Conservation (phyloP, 2,329 filamentous ascomycete genomes). For the Phaeomoniella chlamydospora region DNA sequence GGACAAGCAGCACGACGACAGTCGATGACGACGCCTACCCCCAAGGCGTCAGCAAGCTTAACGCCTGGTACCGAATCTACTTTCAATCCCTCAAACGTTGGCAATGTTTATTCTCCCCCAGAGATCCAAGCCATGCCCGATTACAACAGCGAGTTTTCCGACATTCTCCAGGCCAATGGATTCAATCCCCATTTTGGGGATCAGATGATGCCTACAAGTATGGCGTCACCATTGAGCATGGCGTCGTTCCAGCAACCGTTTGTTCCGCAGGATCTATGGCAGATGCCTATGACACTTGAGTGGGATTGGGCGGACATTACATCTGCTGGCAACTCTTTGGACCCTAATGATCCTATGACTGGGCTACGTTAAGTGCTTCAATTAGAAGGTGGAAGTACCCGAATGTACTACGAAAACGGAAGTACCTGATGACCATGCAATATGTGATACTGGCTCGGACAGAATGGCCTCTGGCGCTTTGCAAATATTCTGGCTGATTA, state of each 20-base stretch:
- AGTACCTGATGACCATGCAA: too few relatives aligned
- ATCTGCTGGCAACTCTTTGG: constrained; percentile 8
- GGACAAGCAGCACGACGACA: constrained; percentile 2
- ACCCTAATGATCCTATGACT: not conserved
- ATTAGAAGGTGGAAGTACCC: not conserved
- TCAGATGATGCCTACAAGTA: constrained; percentile 14
- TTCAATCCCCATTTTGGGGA: constrained; percentile 19
- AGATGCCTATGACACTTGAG: constrained; percentile 89
- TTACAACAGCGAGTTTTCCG: constrained; percentile 12
- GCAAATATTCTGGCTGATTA: too few relatives aligned
- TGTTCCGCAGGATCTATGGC: constrained; percentile 85
- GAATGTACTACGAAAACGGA: constrained; percentile 6
- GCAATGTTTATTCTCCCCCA: constrained; percentile 4
- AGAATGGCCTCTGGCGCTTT: too few relatives aligned
- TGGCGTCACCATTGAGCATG: constrained; percentile 17
- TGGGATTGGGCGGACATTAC: constrained; percentile 58
- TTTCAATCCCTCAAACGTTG: constrained; percentile 2
- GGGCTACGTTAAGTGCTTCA: not conserved
- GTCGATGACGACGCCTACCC: constrained; percentile 12
- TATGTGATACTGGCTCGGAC: too few relatives aligned
- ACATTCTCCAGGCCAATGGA: constrained; percentile 21
- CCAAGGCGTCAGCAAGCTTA: not conserved
- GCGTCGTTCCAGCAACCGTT: constrained; percentile 65
- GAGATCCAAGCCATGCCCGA: constrained; percentile 13
- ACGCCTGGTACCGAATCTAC: constrained; percentile 3